Evolutionary conservation across 2,329 filamentous ascomycete genomes (phyloP).

Genomic region (Paecilomyces sp.): DNA sequence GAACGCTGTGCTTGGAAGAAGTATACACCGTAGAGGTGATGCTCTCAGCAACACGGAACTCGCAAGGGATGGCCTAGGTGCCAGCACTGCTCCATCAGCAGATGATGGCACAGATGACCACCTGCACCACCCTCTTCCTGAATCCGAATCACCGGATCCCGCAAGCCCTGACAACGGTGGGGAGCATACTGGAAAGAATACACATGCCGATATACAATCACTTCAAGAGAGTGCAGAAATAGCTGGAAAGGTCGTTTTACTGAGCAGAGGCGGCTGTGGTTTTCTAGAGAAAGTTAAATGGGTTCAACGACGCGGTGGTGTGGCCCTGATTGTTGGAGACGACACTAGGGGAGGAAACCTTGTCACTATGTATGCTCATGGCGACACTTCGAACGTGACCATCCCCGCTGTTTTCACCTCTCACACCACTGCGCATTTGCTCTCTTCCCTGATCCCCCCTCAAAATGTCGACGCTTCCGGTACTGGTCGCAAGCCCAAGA

Average conservation of each 20-base stretch:
- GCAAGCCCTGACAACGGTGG: slow-evolving; percentile 26
- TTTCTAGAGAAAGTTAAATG: slow-evolving; percentile 97
- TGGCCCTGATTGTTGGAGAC: slow-evolving; percentile 89
- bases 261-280: slow-evolving; percentile 89
- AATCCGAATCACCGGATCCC: slow-evolving; percentile 32
- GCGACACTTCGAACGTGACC: slow-evolving; percentile 88
- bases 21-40: slow-evolving; percentile 15
- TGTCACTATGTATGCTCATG: slow-evolving; percentile 97
- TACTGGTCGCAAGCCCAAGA: slow-evolving; percentile 46
- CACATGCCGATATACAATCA: slow-evolving; percentile 86
- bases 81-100: slow-evolving; percentile 19
- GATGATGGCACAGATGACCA: slow-evolving; percentile 82
- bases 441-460: slow-evolving; percentile 77
- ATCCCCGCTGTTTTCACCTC: slow-evolving; percentile 95
- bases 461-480: slow-evolving; percentile 58
- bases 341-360: slow-evolving; percentile 81
- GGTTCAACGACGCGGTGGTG: slow-evolving; percentile 83
- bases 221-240: slow-evolving; percentile 91
- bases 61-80: slow-evolving; percentile 12
- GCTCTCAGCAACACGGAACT: slow-evolving; percentile 13
- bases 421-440: slow-evolving; percentile 83
- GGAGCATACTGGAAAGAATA: slow-evolving; percentile 23
- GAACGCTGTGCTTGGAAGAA: slow-evolving; percentile 4
- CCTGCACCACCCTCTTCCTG: slow-evolving; percentile 55
- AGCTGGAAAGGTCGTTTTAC: slow-evolving; percentile 79